phyloP scores from a whole-genome alignment of 805 yeast genomes.

The Candida schatavii region DNA sequence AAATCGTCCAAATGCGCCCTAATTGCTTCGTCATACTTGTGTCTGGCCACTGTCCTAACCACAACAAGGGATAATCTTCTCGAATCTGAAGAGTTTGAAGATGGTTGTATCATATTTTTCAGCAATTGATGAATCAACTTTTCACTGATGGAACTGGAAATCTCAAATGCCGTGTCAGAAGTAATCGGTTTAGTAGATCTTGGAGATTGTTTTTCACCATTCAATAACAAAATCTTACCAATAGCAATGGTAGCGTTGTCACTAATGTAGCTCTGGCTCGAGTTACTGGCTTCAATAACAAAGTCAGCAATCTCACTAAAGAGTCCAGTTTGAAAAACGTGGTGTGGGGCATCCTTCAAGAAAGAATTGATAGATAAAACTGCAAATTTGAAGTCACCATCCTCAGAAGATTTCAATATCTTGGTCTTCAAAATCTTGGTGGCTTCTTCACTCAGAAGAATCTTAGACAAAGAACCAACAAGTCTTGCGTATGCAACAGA shows the following conservation, averaged over 20 bases:
- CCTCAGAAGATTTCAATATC: constrained; percentile 48
- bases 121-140: constrained; percentile 52
- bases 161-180: constrained; percentile 25
- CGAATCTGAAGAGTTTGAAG: constrained; percentile 65
- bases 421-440: constrained; percentile 54
- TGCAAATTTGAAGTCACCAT: constrained; percentile 54
- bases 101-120: constrained; percentile 49
- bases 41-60: constrained; percentile 69
- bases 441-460: constrained; percentile 64
- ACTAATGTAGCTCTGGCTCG: constrained; percentile 50
- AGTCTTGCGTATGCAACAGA: constrained; percentile 76
- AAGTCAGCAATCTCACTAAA: constrained; percentile 48
- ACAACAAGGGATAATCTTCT: constrained; percentile 78
- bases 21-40: constrained; percentile 49
- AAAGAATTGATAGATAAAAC: constrained; percentile 75
- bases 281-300: constrained; percentile 42
- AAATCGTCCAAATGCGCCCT: constrained; percentile 53
- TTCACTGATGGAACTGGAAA: constrained; percentile 40
- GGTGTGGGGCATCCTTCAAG: constrained; percentile 70
- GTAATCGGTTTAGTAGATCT: constrained; percentile 9
- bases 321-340: constrained; percentile 53
- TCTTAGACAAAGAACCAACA: constrained; percentile 72
- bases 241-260: constrained; percentile 78
- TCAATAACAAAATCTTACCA: constrained; percentile 70
- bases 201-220: constrained; percentile 36